Evolutionary conservation across 805 yeast genomes (phyloP).

Genomic region (Brettanomyces custersianus): DNA sequence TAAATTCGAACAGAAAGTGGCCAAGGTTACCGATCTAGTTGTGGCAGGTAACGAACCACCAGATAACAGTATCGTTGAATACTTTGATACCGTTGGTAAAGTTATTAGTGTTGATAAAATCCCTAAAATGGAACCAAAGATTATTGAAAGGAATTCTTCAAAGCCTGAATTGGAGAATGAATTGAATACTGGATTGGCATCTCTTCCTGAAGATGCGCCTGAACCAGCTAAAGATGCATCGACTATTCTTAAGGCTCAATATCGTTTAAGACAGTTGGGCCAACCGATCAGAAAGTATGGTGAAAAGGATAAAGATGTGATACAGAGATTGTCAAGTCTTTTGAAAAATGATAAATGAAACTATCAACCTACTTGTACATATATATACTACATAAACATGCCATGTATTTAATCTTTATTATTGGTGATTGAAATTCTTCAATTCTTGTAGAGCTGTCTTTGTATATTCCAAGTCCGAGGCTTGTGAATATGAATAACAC

Average conservation of each 20-base stretch:
- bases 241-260: conserved; percentile 14
- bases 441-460: conserved; percentile 7
- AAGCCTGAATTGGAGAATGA: neutral
- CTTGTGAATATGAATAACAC: conserved; percentile 16
- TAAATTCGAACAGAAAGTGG: conserved; percentile 63
- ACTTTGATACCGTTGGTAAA: conserved; percentile 61
- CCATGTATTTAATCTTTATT: too few species aligned
- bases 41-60: conserved; percentile 20
- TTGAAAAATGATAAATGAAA: conserved; percentile 2
- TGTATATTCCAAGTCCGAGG: conserved; percentile 14
- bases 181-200: too few species aligned
- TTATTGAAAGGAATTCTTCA: neutral
- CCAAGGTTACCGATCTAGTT: conserved; percentile 35
- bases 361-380: neutral
- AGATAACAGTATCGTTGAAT: conserved; percentile 47
- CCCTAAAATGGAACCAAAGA: conserved; percentile 6
- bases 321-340: conserved; percentile 10
- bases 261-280: conserved; percentile 10
- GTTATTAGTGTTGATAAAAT: conserved; percentile 20
- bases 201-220: neutral
- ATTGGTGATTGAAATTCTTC: too few species aligned
- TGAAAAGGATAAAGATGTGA: conserved; percentile 16
- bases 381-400: too few species aligned
- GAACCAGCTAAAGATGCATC: conserved; percentile 9
- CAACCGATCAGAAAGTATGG: conserved; percentile 17